Percentiles rank a stretch among this genome's conserved stretches.
These are phyloP conservation scores for Podospora appendiculata DNA, from an alignment of 495 filamentous ascomycete genomes.

Conservation along the genomic window DNA sequence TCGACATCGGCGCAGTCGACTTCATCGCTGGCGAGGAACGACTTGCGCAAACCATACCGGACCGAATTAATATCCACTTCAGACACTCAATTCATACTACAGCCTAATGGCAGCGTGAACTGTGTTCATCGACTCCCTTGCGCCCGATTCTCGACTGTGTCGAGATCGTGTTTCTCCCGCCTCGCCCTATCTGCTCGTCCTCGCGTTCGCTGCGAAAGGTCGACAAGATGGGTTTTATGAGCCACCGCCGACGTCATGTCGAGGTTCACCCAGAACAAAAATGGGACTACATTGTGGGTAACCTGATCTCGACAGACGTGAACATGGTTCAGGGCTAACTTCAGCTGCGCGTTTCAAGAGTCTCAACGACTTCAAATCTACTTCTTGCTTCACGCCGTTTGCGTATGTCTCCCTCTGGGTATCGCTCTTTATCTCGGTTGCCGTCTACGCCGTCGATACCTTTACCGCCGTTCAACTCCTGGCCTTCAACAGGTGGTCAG, in stretches of 20 bases:
- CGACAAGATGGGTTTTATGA: constrained; percentile 63
- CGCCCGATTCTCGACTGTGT: constrained; percentile 17
- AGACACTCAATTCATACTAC: constrained; percentile 7
- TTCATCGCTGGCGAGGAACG: constrained; percentile 48
- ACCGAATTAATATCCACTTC: constrained; percentile 18
- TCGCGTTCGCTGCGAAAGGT: neutral
- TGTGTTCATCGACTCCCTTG: constrained; percentile 23
- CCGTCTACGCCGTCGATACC: constrained; percentile 81
- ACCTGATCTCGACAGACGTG: neutral
- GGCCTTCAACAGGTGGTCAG: constrained; percentile 66
- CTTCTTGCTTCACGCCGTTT: constrained; percentile 63
- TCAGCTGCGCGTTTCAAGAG: constrained; percentile 47
- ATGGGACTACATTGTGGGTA: constrained; percentile 87
- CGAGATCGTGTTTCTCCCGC: constrained; percentile 19
- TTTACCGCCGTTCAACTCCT: constrained; percentile 90
- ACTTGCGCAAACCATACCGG: constrained; percentile 35
- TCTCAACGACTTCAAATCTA: constrained; percentile 78
- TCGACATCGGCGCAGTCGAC: constrained; percentile 36
- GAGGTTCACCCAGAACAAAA: constrained; percentile 71
- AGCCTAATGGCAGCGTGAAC: constrained; percentile 18
- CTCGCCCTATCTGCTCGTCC: constrained; percentile 8
- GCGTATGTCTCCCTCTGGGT: constrained; percentile 83
- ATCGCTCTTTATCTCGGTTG: constrained; percentile 67
- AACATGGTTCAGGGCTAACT: neutral
- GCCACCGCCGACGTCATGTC: constrained; percentile 58